Base-by-base conservation (phyloP, 208 protist genomes). In the Porcisia hertigi region DNA sequence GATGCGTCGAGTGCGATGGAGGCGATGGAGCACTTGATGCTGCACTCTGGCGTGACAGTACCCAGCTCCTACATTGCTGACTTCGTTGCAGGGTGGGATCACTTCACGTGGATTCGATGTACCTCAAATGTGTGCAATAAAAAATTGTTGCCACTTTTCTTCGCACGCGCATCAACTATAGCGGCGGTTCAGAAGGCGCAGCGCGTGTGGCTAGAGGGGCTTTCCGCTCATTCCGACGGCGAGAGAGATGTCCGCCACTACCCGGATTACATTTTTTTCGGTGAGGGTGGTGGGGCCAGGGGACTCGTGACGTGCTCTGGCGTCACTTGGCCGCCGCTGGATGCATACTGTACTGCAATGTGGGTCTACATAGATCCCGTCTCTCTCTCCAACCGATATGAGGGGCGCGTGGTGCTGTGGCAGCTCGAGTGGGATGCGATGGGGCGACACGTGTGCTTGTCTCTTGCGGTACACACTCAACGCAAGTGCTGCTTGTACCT, bases 261-360 rank as follows among this genome's bases (percentile, higher is more conserved):
- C 59, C 62, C 45, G 59, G 79, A 80, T 71, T 84, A 81, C 77
- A 65, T 90, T 65, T 73, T 76, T n/a, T 87, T 93, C 20, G 70
- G 73, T 25, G 86, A 84, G 41, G 65, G 71, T 5, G 80, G 89
- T 53, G 89, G 89, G 34, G 83, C 86, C 18, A 75, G 55, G 18
- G 86, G 89, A 7, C 25, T 60, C 1, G 62, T 89, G 25, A 62
- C 69, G 30, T 88, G 76, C 69, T 58, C 57, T 54, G 69, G 82
- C 5, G 85, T 87, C 60, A 57, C 69, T 53, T 94, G 87, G 87
- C 89, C 89, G 55, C 87, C 87, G 62, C 54, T 77, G 20, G 89
- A 92, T 54, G 89, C 85, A 9, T 92, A 88, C 71, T 78, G 81
- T 55, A 73, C 81, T 25, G 65, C 72, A 9, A 78, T 80, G 49